Evolutionary conservation across 371 early-diverging fungal species (phyloP), one percentile per base, ranked within the genome.

Genomic region (Circinella minor): DNA sequence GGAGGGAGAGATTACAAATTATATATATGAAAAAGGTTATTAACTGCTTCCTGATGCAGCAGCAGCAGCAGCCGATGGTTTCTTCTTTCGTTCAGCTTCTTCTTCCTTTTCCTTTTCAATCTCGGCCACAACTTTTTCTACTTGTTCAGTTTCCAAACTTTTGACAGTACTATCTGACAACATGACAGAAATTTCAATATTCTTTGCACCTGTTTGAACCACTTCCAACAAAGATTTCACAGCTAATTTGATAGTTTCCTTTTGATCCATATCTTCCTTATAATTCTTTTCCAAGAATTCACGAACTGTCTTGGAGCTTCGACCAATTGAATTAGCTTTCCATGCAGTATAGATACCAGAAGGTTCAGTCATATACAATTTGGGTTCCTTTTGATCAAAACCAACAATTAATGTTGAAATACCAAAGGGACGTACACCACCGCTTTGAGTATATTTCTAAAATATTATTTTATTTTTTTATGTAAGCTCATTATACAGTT

Each of bases 401-500:
- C 99, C 99, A 74, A 99, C 93, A 73, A 99, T 88, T 57, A 99
- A 88, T 57, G 98, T 96, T 63, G 98, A 96, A 66, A 99, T 95
- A 74, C 99, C 99, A 83, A 99, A 99, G 36, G 99, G 99, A 78
- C 99, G 93, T 20, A 97, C 94, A 82, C 99, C 98, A 77, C 98
- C 98, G 81, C 95, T 94, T 83, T 99, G 99, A 48, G 99, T 99
- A 88, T 98, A 99, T 93, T 95, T 95, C 95, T 98, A 73, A 36
- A 9, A 17, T 4, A 46, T 43, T 38, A 48, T 57, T 13, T 47
- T 48, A 47, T 48, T 10, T 39, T 59, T 34, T 55, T 46, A 55
- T 68, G 65, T 6, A 9, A 11, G 43, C 43, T 27, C 27, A 27
- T 27, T 27, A n/a, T n/a, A 1, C 27, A 11, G 43, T 43, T 3